phyloP scores from a whole-genome alignment of 495 filamentous ascomycete genomes.

The Penicillium taxi region DNA sequence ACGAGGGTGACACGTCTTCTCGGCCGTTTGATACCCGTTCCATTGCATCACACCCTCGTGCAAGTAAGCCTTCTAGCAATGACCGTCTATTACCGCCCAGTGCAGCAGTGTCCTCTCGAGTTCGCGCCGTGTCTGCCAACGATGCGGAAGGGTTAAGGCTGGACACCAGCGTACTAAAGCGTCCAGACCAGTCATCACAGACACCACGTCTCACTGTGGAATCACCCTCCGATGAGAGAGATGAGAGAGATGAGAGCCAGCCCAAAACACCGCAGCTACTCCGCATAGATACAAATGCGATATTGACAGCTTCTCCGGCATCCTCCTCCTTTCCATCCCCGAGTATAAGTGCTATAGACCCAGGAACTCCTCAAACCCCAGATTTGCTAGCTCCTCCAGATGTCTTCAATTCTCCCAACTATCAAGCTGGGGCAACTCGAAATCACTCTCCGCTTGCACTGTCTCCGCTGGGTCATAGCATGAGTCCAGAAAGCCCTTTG shows the following conservation, averaged over 20 bases:
- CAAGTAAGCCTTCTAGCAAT: constrained; percentile 16
- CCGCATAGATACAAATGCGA: constrained; percentile 15
- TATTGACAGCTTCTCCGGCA: constrained; percentile 31
- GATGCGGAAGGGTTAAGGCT: constrained; percentile 42
- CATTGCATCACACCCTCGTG: constrained; percentile 37
- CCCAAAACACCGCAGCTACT: constrained; percentile 8
- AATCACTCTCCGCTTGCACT: constrained; percentile 23
- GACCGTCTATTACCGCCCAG: constrained; percentile 27
- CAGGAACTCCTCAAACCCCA: constrained; percentile 16
- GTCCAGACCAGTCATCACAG: constrained; percentile 12
- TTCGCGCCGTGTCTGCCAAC: constrained; percentile 61
- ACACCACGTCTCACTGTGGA: constrained; percentile 25
- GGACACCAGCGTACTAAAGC: constrained; percentile 27
- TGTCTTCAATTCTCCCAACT: constrained; percentile 31
- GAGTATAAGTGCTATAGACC: constrained; percentile 13
- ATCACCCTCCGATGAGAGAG: constrained; percentile 24
- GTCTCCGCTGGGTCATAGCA: constrained; percentile 26
- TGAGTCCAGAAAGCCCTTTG: constrained; percentile 23
- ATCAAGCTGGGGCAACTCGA: constrained; percentile 16
- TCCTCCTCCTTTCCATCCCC: constrained; percentile 24
- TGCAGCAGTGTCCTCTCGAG: constrained; percentile 27
- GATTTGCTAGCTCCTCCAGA: constrained; percentile 31
- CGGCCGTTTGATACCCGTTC: constrained; percentile 45
- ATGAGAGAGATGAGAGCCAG: neutral
- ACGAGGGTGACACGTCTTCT: constrained; percentile 44